A percentile compares a stretch with the other conserved stretches of the same genome.
These are phyloP conservation scores for Cutaneotrichosporon cyanovorans DNA, from an alignment of 1,284 basidiomycete genomes.

Conservation along the genomic window DNA sequence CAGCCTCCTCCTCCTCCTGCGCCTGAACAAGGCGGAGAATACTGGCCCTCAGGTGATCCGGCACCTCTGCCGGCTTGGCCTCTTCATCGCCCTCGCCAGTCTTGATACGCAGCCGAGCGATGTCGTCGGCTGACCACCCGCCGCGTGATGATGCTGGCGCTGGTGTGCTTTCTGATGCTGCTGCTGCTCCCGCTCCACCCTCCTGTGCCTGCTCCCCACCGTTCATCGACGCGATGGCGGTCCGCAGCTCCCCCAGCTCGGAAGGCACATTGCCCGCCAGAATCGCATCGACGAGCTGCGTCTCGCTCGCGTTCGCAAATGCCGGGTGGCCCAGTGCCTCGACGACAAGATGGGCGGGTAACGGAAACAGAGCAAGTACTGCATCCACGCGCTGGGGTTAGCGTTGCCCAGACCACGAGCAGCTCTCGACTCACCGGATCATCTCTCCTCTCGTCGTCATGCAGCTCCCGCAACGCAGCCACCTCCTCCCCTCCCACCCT, in stretches of 20 bases:
- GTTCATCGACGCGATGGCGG: conserved; percentile 7
- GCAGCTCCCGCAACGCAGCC: conserved; percentile 9
- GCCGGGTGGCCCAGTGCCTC: conserved; percentile 38
- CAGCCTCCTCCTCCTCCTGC: conserved; percentile 60
- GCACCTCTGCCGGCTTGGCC: conserved; percentile 47
- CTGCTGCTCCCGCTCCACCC: not conserved
- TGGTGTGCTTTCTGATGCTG: too few species aligned
- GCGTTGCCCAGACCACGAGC: not conserved
- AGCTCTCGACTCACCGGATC: conserved; percentile 7
- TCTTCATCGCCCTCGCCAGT: not conserved
- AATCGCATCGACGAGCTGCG: conserved; percentile 39
- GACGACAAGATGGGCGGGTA: conserved; percentile 34
- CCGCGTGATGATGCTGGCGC: not conserved
- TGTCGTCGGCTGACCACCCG: conserved; percentile 57
- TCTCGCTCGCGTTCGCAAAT: conserved; percentile 28
- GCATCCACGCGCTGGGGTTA: conserved; percentile 24
- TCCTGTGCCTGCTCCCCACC: not conserved
- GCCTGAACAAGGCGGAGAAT: conserved; percentile 67
- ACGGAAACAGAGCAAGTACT: conserved; percentile 36
- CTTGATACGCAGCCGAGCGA: conserved; percentile 56
- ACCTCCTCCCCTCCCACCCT: conserved; percentile 3
- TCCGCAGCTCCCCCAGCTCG: conserved; percentile 30
- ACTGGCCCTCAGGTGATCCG: conserved; percentile 68
- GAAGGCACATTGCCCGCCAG: conserved; percentile 33
- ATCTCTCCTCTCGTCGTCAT: conserved; percentile 22